A percentile compares a stretch with the other conserved stretches of the same genome.
Conservation (phyloP, 352 stramenopile genomes). For the Pythium plurisporium region DNA sequence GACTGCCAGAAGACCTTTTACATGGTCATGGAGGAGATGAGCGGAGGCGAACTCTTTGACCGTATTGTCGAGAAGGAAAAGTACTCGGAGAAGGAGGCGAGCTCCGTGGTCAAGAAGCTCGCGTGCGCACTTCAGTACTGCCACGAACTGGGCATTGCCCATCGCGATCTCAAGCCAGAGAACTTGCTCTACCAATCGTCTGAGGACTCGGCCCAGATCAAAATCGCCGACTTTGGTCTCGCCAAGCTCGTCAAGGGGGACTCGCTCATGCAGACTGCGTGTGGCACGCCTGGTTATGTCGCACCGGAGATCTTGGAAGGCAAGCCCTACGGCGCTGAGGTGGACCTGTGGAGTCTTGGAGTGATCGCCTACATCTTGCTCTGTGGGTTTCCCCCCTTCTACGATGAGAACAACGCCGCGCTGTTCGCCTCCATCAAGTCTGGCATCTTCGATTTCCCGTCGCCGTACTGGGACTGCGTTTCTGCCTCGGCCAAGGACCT, state of each 20-base stretch:
- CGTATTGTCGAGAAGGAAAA: conserved; percentile 91
- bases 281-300: conserved; percentile 95
- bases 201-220: conserved; percentile 90
- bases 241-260: conserved; percentile 91
- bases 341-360: conserved; percentile 95
- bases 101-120: conserved; percentile 81
- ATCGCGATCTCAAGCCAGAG: conserved; percentile 87
- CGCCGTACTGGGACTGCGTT: conserved; percentile 93
- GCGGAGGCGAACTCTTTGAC: conserved; percentile 90
- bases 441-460: conserved; percentile 90
- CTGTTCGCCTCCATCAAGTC: conserved; percentile 89
- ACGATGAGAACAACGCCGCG: conserved; percentile 89
- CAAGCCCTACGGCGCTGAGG: conserved; percentile 89
- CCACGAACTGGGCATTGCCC: conserved; percentile 88
- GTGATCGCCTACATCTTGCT: conserved; percentile 96
- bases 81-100: conserved; percentile 89
- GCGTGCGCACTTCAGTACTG: conserved; percentile 81
- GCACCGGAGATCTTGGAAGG: conserved; percentile 95
- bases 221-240: conserved; percentile 91
- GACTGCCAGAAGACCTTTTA: conserved; percentile 88
- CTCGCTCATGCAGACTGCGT: conserved; percentile 93
- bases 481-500: conserved; percentile 90
- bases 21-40: conserved; percentile 92
- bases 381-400: conserved; percentile 95
- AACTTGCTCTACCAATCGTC: conserved; percentile 86